Percentiles rank a stretch among this genome's conserved stretches.
phyloP scores from a whole-genome alignment of 23 red algal species.

The Chondrus crispus region DNA sequence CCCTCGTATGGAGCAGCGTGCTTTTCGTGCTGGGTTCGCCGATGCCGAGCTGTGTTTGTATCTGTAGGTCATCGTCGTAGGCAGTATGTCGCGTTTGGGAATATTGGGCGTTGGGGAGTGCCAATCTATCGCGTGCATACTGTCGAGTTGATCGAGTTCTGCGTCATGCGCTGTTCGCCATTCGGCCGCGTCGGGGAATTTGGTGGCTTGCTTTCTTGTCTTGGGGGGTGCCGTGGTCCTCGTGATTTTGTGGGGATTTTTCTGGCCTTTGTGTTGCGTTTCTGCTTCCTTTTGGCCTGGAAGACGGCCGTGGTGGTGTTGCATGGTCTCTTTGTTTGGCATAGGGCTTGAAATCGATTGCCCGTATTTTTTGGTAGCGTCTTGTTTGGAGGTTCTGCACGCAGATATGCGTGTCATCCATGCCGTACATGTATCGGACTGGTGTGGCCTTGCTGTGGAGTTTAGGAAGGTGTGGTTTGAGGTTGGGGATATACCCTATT shows the following conservation, averaged over 20 bases:
- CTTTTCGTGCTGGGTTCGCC: not conserved
- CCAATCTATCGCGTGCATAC: no score
- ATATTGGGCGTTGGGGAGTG: no score
- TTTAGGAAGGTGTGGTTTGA: not conserved
- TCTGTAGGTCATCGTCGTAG: not conserved
- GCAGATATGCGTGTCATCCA: not conserved
- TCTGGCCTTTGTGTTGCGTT: no score
- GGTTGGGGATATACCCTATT: not conserved
- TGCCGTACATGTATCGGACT: not conserved
- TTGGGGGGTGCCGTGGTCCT: no score
- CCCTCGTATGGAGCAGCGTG: not conserved
- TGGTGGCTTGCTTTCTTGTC: no score
- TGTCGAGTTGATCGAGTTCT: no score
- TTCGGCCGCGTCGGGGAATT: no score
- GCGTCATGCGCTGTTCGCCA: no score
- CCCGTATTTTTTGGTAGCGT: not conserved
- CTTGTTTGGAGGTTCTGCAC: not conserved
- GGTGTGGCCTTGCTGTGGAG: not conserved
- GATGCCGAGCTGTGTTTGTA: not conserved
- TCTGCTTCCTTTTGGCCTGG: no score
- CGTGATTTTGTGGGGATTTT: no score
- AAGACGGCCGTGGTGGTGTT: not conserved
- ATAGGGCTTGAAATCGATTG: constrained; percentile 14
- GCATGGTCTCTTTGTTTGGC: not conserved
- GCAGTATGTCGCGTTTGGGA: no score